Base-by-base conservation (phyloP, 148 eudicot genomes). In the Fallopia convolvulus region DNA sequence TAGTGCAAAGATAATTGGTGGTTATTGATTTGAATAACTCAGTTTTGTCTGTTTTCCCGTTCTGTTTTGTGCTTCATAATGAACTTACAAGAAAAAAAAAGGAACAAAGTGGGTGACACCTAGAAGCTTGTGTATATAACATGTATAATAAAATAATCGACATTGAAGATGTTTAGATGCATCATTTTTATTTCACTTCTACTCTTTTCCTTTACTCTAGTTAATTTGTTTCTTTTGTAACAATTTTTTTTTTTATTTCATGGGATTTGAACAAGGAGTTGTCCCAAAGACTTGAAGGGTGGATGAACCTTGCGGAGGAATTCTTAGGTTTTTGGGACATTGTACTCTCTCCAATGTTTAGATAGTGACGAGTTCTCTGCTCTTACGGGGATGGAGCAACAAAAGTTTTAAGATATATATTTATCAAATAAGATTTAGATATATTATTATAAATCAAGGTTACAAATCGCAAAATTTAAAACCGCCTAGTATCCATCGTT, bases 191-290 rank as follows among this genome's bases (percentile, higher is more conserved):
- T 21, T 32, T 18, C 70, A 13, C n/a, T 26, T 8, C 70, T 63
- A 30, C 65, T 58, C 30, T 6, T 58, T 58, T 21, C 70, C 70
- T 3, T 6, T 26, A 8, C 40, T 63, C 6, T 32, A 40, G 70
- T 63, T 30, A 10, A 36, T 33, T 36, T 68, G 46, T 68, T 68
- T 39, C 21, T 68, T 68, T 6, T 39, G 72, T 36, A 68, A 33
- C 44, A 68, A 5, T 26, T 26, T 68, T 36, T 68, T 36, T 39
- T 17, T 65, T 26, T 46, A 42, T 73, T 18, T 48, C 55, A 23
- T 44, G 93, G 99, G 97, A 90, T 65, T 65, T 88, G 83, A 93
- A 93, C 89, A 89, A 85, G 84, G 99, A 96, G 68, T 77, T 96
- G 65, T 89, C 93, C 42, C 86, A 83, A 63, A 96, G 90, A 79